Conservation (phyloP, 78 protist species). For the Polysphondylium violaceum region DNA sequence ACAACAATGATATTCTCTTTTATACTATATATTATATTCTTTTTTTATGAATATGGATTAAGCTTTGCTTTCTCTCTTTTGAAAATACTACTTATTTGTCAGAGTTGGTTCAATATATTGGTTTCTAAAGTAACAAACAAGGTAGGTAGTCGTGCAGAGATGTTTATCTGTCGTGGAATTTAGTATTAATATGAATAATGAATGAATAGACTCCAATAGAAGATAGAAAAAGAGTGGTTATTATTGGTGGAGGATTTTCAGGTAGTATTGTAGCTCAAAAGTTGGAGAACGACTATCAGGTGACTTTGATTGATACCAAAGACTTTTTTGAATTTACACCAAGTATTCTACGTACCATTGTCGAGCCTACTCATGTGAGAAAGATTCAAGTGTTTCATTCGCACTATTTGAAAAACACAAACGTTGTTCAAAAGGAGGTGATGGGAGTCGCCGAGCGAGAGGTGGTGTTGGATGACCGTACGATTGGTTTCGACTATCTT, state of each 20-base stretch:
- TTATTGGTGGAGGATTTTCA: conserved; percentile 81
- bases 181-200: too few relatives aligned
- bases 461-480: conserved; percentile 40
- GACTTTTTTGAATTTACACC: conserved; percentile 83
- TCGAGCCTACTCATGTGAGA: conserved; percentile 60
- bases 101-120: too few relatives aligned
- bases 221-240: conserved; percentile 74
- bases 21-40: too few relatives aligned
- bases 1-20: too few relatives aligned
- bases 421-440: conserved; percentile 61
- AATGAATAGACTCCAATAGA: conserved; percentile 61
- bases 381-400: conserved; percentile 71
- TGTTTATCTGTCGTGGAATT: too few relatives aligned
- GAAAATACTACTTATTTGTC: too few relatives aligned
- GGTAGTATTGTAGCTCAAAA: conserved; percentile 81
- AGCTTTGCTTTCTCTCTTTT: too few relatives aligned
- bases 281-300: conserved; percentile 79
- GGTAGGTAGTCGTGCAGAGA: too few relatives aligned
- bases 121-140: too few relatives aligned
- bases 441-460: conserved; percentile 2
- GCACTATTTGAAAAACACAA: conserved; percentile 65
- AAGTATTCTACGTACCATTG: conserved; percentile 68
- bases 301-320: conserved; percentile 76
- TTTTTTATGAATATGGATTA: too few relatives aligned
- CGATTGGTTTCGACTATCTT: conserved; percentile 58